phyloP scores from a whole-genome alignment of 371 early-diverging fungal genomes.

The Apophysomyces variabilis region DNA sequence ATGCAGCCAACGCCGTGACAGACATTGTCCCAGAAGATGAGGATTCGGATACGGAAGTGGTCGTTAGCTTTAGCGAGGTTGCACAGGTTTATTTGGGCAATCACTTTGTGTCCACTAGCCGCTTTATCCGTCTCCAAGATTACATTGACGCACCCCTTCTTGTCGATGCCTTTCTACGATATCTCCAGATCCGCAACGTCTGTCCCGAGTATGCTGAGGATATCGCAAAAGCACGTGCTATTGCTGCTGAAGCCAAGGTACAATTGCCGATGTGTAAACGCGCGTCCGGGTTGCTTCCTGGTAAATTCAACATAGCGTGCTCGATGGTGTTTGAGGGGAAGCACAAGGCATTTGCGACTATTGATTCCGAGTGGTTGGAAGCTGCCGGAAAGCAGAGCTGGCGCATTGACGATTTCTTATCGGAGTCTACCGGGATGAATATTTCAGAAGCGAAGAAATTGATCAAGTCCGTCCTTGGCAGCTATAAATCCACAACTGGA shows the following conservation, averaged over 20 bases:
- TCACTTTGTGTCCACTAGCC: conserved; percentile 44
- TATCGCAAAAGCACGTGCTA: conserved; percentile 46
- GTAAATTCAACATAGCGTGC: conserved; percentile 57
- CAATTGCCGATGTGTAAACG: conserved; percentile 56
- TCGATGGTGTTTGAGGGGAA: conserved; percentile 47
- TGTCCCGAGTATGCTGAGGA: conserved; percentile 61
- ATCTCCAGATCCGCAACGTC: conserved; percentile 59
- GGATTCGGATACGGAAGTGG: conserved; percentile 44
- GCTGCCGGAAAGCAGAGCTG: conserved; percentile 25
- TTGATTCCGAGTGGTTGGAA: conserved; percentile 37
- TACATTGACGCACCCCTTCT: conserved; percentile 52
- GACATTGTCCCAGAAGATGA: conserved; percentile 51
- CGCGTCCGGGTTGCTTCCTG: conserved; percentile 39
- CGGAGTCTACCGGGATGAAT: conserved; percentile 26
- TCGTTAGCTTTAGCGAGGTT: conserved; percentile 60
- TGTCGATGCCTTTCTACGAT: conserved; percentile 56
- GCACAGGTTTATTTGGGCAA: conserved; percentile 62
- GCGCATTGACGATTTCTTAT: conserved; percentile 31
- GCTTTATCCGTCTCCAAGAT: conserved; percentile 49
- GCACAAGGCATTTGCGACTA: conserved; percentile 15
- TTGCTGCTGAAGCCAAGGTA: conserved; percentile 48
- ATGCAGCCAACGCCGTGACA: conserved; percentile 49
- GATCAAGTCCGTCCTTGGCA: conserved; percentile 21
- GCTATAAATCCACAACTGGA: conserved; percentile 15
- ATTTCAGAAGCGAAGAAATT: conserved; percentile 18